Base-by-base conservation (phyloP, 1,139 yeast species). In the Debaryomyces psychrophilus region DNA sequence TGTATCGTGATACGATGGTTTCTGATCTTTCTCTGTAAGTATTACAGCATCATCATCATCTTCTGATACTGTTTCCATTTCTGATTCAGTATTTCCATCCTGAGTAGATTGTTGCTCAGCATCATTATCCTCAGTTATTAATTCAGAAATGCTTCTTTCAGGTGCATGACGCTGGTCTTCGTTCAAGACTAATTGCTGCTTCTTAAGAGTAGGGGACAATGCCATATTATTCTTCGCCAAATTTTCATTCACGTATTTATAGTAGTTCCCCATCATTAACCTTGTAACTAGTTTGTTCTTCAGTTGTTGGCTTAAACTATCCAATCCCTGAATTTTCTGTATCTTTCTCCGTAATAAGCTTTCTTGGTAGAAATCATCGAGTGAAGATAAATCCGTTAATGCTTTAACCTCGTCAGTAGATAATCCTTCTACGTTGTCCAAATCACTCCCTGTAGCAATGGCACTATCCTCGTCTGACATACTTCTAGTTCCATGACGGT, bases 211-310 rank as follows among this genome's bases (percentile, higher is more conserved):
- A 5, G 53, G 48, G 8, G 56, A 58, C 22, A 53, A 46, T 27
- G 49, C 33, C 28, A 55, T 55, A 33, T 59, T 52, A 17, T 55
- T 64, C 27, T 50, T 47, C 23, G 51, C 47, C 28, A 68, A 52
- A 44, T 68, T 61, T 46, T 69, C 71, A 51, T 68, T 68, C 37
- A 74, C 65, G 50, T 73, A 76, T 51, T 77, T 77, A 53, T 78
- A 74, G 58, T 81, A 84, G 49, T 82, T 82, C 7, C 87, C 87
- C 76, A 89, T 85, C 95, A 89, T 88, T 44, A 89, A 68, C 50
- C 80, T 72, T 40, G 92, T 95, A 28, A 88, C 85, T 52, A 82
- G 60, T 61, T 77, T 71, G 51, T 84, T 81, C 59, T 87, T 83
- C 57, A 79, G 80, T 42, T 71, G 60, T 51, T 85, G 85, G 36